Base-by-base conservation (phyloP, 1,284 basidiomycete genomes). In the Vanrija sp. region DNA sequence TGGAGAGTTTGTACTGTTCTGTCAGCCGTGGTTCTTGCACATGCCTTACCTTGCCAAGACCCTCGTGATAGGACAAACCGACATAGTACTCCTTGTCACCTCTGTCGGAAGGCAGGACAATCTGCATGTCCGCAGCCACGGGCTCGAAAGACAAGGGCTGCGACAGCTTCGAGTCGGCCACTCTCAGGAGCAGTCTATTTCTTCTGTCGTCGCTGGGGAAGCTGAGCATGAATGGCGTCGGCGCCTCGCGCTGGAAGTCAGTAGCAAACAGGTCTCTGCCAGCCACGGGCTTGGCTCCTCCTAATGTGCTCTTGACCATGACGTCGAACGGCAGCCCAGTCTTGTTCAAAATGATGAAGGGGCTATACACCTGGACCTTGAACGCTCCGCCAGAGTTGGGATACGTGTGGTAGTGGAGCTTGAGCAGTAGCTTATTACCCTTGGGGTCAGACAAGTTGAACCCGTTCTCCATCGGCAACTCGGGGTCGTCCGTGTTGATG, bases 331-430 rank as follows among this genome's bases (percentile, higher is more conserved):
- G 87, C 45, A 95, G 75, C 2, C 87, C 88, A 0, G 92, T 92
- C 80, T 97, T 97, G 78, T 99, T 99, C 72, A 97, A 77, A 47
- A 98, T 78, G 48, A 98, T 80, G 72, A 89, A 98, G 3, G 96
- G 94, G 62, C 85, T 86, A 71, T 93, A 98, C 49, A 99, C 86
- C 74, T 98, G 95, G 1, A 98, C 90, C 75, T 91, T 95, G 82
- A 97, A 96, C 2, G 95, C 93, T n/a, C 96, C 94, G 3, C 95
- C 96, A 12, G 93, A 89, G 56, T 97, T 84, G 3, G 89, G 85
- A 74, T 90, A 91, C 41, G 86, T 86, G 47, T 88, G 79, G 71
- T 97, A 98, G 72, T 96, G 91, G 31, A 98, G 76, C 59, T 81
- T 85, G 49, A 98, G 78, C 61, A 89, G 83, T 45, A 98, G 78